A percentile compares a stretch with the other conserved stretches of the same genome.
These are phyloP conservation scores for Musa beccarii DNA, from an alignment of 176 grass and related monocot species.

Conservation along the genomic window DNA sequence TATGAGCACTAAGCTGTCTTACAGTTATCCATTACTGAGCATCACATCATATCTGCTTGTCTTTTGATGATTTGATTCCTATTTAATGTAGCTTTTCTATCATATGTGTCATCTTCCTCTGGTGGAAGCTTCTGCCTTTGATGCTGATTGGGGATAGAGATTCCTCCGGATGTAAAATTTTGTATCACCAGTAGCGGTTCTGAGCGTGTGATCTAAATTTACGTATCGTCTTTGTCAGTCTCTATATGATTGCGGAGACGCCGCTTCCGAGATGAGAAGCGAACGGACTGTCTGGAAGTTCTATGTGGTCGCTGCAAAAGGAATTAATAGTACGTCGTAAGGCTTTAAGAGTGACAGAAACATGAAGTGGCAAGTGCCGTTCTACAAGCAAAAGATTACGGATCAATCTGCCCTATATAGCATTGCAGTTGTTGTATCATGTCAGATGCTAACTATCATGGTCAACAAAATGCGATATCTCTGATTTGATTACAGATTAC, in stretches of 20 bases:
- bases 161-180: not conserved
- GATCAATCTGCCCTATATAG: not conserved
- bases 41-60: too few relatives aligned
- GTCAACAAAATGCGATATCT: too few relatives aligned
- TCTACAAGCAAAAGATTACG: not conserved
- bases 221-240: not conserved
- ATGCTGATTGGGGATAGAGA: not conserved
- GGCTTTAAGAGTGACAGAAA: too few relatives aligned
- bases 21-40: not conserved
- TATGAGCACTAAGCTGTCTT: not conserved
- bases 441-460: too few relatives aligned
- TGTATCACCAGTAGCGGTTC: not conserved
- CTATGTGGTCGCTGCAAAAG: slow-evolving; percentile 13
- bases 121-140: not conserved
- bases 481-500: not conserved
- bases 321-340: not conserved
- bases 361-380: not conserved
- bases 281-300: slow-evolving; percentile 20
- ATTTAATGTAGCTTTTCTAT: slow-evolving; percentile 3
- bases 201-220: not conserved
- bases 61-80: not conserved
- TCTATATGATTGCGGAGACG: slow-evolving; percentile 5
- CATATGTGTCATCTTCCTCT: not conserved
- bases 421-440: not conserved
- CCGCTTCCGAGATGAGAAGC: not conserved